A percentile compares a stretch with the other conserved stretches of the same genome.
These are phyloP conservation scores for Angomonas deanei DNA, from an alignment of 208 protist species.

Conservation along the genomic window DNA sequence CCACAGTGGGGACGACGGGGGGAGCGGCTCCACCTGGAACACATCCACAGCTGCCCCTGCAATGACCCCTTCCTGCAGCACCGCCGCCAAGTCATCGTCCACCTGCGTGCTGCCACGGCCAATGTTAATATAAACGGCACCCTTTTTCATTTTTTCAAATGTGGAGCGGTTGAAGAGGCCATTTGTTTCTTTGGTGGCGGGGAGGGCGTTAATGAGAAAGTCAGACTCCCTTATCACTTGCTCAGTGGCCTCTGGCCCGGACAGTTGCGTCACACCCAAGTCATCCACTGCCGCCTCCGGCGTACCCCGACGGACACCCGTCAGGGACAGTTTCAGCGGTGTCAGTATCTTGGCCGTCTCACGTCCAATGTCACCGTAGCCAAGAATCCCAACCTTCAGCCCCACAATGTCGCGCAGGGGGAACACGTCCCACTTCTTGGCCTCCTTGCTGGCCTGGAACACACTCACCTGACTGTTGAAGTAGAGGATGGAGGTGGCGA, in stretches of 20 bases:
- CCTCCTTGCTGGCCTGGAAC: constrained; percentile 30
- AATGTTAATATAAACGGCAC: constrained; percentile 71
- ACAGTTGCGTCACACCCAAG: constrained; percentile 27
- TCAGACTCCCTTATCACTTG: constrained; percentile 54
- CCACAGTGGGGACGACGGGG: constrained; percentile 38
- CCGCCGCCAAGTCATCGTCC: constrained; percentile 42
- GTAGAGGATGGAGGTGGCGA: constrained; percentile 65
- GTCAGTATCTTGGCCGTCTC: constrained; percentile 24
- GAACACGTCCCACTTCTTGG: constrained; percentile 52
- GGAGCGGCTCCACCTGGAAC: constrained; percentile 66
- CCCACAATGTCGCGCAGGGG: constrained; percentile 36
- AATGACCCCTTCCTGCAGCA: constrained; percentile 40
- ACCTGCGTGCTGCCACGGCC: constrained; percentile 52
- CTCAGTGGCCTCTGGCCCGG: constrained; percentile 22
- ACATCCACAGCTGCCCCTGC: constrained; percentile 68
- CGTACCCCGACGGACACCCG: constrained; percentile 30
- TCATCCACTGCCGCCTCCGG: constrained; percentile 21
- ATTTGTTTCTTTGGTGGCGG: constrained; percentile 40
- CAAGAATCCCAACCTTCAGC: constrained; percentile 63
- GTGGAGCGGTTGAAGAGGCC: constrained; percentile 46
- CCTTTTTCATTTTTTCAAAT: constrained; percentile 64
- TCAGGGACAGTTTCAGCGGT: constrained; percentile 42
- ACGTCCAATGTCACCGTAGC: constrained; percentile 72
- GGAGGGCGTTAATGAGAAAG: constrained; percentile 67
- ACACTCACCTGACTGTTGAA: constrained; percentile 60